A percentile compares a stretch with the other conserved stretches of the same genome.
phyloP scores from a whole-genome alignment of 2,329 filamentous ascomycete species.

The Cercospora sp. region DNA sequence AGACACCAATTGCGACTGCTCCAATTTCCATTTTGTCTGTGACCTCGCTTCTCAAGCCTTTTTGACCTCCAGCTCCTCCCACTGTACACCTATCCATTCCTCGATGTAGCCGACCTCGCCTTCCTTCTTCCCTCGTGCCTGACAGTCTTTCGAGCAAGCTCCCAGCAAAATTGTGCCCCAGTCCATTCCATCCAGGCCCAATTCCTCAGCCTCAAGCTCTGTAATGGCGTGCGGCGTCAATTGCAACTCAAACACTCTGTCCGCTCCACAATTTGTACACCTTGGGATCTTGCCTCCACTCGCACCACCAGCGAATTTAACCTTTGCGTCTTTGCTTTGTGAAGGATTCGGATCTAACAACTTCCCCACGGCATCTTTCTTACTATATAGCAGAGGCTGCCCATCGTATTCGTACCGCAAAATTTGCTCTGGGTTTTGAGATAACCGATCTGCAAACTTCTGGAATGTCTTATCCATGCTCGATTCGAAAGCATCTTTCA shows the following conservation, averaged over 20 bases:
- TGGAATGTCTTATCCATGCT: slow-evolving; percentile 53
- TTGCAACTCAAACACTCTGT: slow-evolving; percentile 86
- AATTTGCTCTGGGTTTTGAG: slow-evolving; percentile 53
- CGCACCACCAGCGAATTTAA: slow-evolving; percentile 11
- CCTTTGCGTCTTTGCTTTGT: slow-evolving; percentile 15
- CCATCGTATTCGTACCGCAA: slow-evolving; percentile 53
- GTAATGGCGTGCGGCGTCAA: slow-evolving; percentile 86
- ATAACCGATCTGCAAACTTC: slow-evolving; percentile 52
- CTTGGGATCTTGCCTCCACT: slow-evolving; percentile 60
- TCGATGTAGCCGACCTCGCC: slow-evolving; percentile 77
- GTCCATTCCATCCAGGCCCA: slow-evolving; percentile 79
- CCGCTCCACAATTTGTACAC: slow-evolving; percentile 72
- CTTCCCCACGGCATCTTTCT: slow-evolving; percentile 71
- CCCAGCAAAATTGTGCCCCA: slow-evolving; percentile 92
- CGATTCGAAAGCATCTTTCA: slow-evolving; percentile 50
- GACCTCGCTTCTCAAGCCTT: not conserved
- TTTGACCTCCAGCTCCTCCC: slow-evolving; percentile 68
- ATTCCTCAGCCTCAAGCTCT: slow-evolving; percentile 76
- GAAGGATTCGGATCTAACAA: slow-evolving; percentile 49
- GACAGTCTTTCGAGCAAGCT: slow-evolving; percentile 79
- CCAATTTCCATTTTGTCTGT: no score
- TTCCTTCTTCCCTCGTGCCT: slow-evolving; percentile 55
- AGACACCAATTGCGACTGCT: no score
- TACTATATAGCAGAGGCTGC: slow-evolving; percentile 70
- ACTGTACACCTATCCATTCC: slow-evolving; percentile 98